A percentile compares a stretch with the other conserved stretches of the same genome.
Evolutionary conservation across 2,329 filamentous ascomycete genomes (phyloP).

Genomic region (Venturia nashicola): DNA sequence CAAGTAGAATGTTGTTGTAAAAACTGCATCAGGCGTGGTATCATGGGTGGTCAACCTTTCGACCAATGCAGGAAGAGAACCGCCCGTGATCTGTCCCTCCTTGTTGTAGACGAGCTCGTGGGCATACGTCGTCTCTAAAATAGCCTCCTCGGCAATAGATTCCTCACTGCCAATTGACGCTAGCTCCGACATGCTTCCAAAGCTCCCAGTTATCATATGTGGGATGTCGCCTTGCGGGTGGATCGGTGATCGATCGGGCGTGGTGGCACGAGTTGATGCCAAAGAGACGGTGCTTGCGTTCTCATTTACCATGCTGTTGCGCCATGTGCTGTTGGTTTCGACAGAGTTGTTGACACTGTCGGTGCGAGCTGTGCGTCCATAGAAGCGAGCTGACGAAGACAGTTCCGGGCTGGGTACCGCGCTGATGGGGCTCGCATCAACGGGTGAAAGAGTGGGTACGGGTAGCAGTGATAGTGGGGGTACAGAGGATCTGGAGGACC

Average conservation of each 20-base stretch:
- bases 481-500: conserved; percentile 36
- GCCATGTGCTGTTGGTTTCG: conserved; percentile 66
- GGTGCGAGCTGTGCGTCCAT: conserved; percentile 17
- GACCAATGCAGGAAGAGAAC: conserved; percentile 80
- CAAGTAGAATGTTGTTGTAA: conserved; percentile 89
- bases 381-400: conserved; percentile 18
- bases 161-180: conserved; percentile 58
- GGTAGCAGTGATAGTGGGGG: conserved; percentile 21
- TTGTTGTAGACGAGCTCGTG: conserved; percentile 90
- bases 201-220: conserved; percentile 37
- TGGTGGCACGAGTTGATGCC: conserved; percentile 72
- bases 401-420: conserved; percentile 24
- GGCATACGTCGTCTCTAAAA: conserved; percentile 85
- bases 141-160: conserved; percentile 64
- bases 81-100: conserved; percentile 87
- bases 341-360: conserved; percentile 64
- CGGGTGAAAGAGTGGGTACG: conserved; percentile 17
- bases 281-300: conserved; percentile 70
- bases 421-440: conserved; percentile 17
- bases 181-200: conserved; percentile 52
- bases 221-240: conserved; percentile 45
- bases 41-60: conserved; percentile 90
- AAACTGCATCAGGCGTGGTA: conserved; percentile 79
- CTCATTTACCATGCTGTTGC: conserved; percentile 62
- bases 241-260: conserved; percentile 53